Evolutionary conservation across 2,329 filamentous ascomycete species (phyloP).

Genomic region (Metarhizium rileyi): DNA sequence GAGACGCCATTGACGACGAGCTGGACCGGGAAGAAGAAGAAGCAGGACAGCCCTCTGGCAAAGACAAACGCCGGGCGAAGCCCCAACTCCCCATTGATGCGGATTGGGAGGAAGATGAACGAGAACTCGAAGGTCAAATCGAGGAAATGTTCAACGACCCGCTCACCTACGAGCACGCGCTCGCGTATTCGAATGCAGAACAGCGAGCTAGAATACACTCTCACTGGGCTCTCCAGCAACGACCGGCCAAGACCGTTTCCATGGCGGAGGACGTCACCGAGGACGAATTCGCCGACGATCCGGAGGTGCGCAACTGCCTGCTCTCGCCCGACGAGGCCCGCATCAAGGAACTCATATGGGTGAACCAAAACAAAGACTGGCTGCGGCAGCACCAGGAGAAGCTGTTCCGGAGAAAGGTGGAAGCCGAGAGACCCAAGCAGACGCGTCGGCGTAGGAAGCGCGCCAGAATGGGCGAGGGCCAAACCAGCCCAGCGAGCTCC

Average conservation of each 20-base stretch:
- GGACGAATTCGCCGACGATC: conserved; percentile 81
- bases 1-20: conserved; percentile 27
- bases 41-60: conserved; percentile 8
- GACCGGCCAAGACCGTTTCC: conserved; percentile 37
- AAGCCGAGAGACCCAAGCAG: conserved; percentile 45
- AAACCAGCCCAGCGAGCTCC: conserved; percentile 54
- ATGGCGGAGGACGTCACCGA: conserved; percentile 61
- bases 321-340: conserved; percentile 63
- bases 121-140: conserved; percentile 60
- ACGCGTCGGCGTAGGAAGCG: conserved; percentile 45
- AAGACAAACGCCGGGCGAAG: conserved; percentile 19
- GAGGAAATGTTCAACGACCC: conserved; percentile 58
- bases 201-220: conserved; percentile 45
- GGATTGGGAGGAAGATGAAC: conserved; percentile 54
- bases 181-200: conserved; percentile 47
- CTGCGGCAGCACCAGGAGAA: conserved; percentile 80
- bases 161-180: conserved; percentile 44
- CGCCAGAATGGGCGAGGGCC: conserved; percentile 53
- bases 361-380: conserved; percentile 91
- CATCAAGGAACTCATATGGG: conserved; percentile 88
- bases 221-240: conserved; percentile 38
- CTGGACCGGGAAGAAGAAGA: conserved; percentile 11
- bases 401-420: conserved; percentile 61
- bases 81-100: conserved; percentile 47
- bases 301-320: conserved; percentile 73